Base-by-base conservation (phyloP, 2,329 filamentous ascomycete genomes). In the Pseudovirgaria hyperparasitica region DNA sequence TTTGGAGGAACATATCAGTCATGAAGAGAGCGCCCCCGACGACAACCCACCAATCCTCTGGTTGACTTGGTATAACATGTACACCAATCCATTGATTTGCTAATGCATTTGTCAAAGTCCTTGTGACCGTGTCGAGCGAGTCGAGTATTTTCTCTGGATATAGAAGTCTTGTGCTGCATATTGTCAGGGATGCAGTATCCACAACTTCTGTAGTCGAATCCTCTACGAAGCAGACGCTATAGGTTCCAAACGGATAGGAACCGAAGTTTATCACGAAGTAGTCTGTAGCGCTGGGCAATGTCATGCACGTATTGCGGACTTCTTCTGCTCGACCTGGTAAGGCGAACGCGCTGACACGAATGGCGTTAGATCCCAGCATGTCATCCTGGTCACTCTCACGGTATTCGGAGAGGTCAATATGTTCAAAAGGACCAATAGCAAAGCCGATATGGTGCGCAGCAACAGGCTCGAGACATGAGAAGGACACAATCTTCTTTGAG, bases 31-130 rank as follows among this genome's bases (percentile, higher is more conserved):
- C 81, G 24, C 92, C 78, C 9, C 87, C 92, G 28, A 90, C 70
- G 9, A 87, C 77, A 12, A 92, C 74, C 90, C 90, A 98, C 28
- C 76, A 72, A 51, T 98, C 90, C 27, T 68, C 67, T 11, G 76
- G 72, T 21, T 78, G 74, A 45, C 85, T 82, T 1, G 90, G 78
- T 25, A 92, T 77, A 39, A 98, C 81, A 46, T 86, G 86, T 36
- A 98, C 78, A 10, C 90, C 90, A 37, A 90, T 82, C 80, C 87
- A 98, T 50, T 98, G 90, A 32, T 76, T 82, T 8, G 90, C 82
- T 25, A 96, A 63, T 1, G 85, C 76, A 48, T 90, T 79, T 6
- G 92, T 77, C 12, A 98, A 60, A 28, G 72, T 75, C 34, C 85
- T 71, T 4, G 84, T 92, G 8, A 80, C 78, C 16, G 82, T 74